A percentile compares a stretch with the other conserved stretches of the same genome.
These are phyloP conservation scores for Berkeleyomyces basicola DNA, from an alignment of 2,329 filamentous ascomycete genomes.

Conservation along the genomic window DNA sequence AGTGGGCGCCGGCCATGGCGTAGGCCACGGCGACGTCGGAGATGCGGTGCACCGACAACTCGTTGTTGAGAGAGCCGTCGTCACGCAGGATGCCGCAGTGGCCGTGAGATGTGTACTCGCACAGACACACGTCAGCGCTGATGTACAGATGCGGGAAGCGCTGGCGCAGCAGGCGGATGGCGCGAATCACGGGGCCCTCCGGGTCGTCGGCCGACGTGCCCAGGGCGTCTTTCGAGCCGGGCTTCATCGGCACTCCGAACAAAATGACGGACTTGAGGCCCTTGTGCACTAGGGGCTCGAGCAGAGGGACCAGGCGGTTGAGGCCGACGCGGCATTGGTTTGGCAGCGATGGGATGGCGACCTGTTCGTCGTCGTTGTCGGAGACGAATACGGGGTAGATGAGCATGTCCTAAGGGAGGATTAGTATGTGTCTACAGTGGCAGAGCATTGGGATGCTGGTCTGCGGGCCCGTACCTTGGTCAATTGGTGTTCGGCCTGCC, in stretches of 20 bases:
- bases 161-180: conserved; percentile 68
- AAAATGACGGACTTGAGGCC: conserved; percentile 86
- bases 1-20: conserved; percentile 88
- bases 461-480: conserved; percentile 48
- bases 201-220: conserved; percentile 89
- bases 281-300: conserved; percentile 74
- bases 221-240: conserved; percentile 72
- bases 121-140: conserved; percentile 83
- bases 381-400: conserved; percentile 96
- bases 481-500: conserved; percentile 72
- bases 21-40: conserved; percentile 97
- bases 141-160: conserved; percentile 86
- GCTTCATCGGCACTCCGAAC: conserved; percentile 77
- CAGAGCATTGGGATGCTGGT: neutral
- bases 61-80: conserved; percentile 85
- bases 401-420: conserved; percentile 63
- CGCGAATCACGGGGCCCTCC: conserved; percentile 74
- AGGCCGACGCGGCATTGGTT: conserved; percentile 78
- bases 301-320: conserved; percentile 69
- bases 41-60: conserved; percentile 81
- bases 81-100: conserved; percentile 93
- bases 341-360: conserved; percentile 74
- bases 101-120: conserved; percentile 95
- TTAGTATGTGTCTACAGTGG: neutral
- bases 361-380: conserved; percentile 84